These are phyloP conservation scores for Jacaranda mimosifolia DNA, from an alignment of 257 asterid species.

Conservation along the genomic window DNA sequence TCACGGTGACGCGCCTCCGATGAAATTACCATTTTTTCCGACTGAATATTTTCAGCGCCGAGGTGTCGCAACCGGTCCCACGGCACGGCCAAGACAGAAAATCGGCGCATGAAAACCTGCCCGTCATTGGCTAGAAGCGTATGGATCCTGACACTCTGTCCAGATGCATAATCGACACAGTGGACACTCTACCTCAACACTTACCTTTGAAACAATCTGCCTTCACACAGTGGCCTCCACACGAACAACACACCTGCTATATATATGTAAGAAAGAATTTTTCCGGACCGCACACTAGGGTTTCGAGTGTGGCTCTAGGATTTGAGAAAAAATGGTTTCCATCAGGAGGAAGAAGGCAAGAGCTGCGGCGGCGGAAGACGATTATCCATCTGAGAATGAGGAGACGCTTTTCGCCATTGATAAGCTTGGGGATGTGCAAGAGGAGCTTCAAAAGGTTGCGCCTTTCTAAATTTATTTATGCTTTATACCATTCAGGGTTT, in stretches of 20 bases:
- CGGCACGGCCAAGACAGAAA: background rate
- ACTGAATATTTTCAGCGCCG: too few species aligned
- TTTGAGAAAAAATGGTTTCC: conserved; percentile 47
- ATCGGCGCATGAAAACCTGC: background rate
- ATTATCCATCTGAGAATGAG: conserved; percentile 28
- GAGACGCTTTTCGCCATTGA: conserved; percentile 45
- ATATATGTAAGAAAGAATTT: background rate
- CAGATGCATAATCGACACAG: background rate
- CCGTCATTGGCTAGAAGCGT: conserved; percentile 11
- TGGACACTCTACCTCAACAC: background rate
- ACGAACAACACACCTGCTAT: conserved; percentile 18
- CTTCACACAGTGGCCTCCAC: too few species aligned
- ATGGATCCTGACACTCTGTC: conserved; percentile 23
- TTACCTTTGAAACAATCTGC: background rate
- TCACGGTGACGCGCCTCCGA: too few species aligned
- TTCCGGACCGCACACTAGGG: conserved; percentile 11
- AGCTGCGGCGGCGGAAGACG: conserved; percentile 41
- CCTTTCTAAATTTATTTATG: background rate
- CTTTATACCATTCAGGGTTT: too few species aligned
- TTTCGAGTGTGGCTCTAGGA: conserved; percentile 23
- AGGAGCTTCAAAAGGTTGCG: conserved; percentile 59
- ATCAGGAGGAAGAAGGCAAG: conserved; percentile 52
- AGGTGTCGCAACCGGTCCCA: background rate
- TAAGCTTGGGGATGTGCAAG: conserved; percentile 58
- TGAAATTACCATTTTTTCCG: too few species aligned